These are phyloP conservation scores for Perilla frutescens DNA, from an alignment of 257 asterid species.

Conservation along the genomic window DNA sequence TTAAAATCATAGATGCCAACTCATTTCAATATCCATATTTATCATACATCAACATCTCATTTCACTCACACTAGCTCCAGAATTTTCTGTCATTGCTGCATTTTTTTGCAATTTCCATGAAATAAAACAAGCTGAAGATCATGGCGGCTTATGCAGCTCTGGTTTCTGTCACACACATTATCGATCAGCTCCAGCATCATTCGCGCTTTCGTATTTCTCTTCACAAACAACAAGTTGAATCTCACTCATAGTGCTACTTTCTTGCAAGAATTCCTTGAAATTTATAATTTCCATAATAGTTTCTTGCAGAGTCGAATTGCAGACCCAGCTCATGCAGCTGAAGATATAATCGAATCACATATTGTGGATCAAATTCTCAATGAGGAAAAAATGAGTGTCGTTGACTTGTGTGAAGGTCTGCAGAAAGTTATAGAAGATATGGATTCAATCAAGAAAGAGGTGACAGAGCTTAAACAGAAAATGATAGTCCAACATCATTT, in stretches of 20 bases:
- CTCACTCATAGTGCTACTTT: neutral
- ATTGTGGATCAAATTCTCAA: slow-evolving; percentile 18
- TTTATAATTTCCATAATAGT: neutral
- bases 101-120: neutral
- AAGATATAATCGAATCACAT: slow-evolving; percentile 29
- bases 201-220: neutral
- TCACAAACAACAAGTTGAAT: neutral
- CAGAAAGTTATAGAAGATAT: slow-evolving; percentile 1
- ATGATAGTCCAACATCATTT: neutral
- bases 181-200: neutral
- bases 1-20: no score
- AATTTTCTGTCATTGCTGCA: neutral
- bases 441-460: neutral
- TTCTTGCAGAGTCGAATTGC: neutral
- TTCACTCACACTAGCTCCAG: no score
- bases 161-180: neutral
- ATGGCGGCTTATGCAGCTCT: slow-evolving; percentile 5
- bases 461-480: neutral
- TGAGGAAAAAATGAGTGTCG: neutral
- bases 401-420: neutral
- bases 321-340: slow-evolving; percentile 8
- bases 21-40: no score
- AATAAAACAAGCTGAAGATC: neutral
- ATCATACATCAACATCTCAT: no score
- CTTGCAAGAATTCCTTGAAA: neutral